A percentile compares a stretch with the other conserved stretches of the same genome.
Conservation (phyloP, 768 basidiomycete genomes). For the Leccinum disarticulatum region DNA sequence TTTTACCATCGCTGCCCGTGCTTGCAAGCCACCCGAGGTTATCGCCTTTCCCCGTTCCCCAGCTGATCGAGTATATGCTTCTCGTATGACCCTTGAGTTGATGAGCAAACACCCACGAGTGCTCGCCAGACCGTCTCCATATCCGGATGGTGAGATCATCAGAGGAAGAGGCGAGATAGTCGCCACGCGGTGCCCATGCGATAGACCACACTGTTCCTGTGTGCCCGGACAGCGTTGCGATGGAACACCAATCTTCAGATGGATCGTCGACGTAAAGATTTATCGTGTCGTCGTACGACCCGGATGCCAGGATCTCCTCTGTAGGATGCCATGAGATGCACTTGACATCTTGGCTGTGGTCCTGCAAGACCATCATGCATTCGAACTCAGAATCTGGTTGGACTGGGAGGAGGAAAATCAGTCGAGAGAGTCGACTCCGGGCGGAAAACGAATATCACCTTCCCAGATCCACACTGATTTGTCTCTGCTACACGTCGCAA, state of each 20-base stretch:
- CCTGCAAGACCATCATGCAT: constrained; percentile 93
- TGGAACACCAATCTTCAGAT: constrained; percentile 90
- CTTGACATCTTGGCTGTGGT: constrained; percentile 96
- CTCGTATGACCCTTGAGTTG: constrained; percentile 66
- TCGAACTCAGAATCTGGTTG: constrained; percentile 93
- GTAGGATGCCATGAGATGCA: constrained; percentile 91
- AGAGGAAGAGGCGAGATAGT: constrained; percentile 83
- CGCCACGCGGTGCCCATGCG: constrained; percentile 74
- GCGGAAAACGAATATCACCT: constrained; percentile 46
- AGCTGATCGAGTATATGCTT: constrained; percentile 79
- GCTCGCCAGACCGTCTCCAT: constrained; percentile 69
- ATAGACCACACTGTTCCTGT: constrained; percentile 90
- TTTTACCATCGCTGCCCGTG: constrained; percentile 80
- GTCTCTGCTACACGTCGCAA: constrained; percentile 95
- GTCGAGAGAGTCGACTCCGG: constrained; percentile 3
- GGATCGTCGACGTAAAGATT: constrained; percentile 93
- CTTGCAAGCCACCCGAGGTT: constrained; percentile 82
- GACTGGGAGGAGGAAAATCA: constrained; percentile 42
- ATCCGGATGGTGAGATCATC: constrained; percentile 84
- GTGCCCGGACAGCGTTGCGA: constrained; percentile 79
- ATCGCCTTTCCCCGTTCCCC: constrained; percentile 49
- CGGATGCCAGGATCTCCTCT: constrained; percentile 97
- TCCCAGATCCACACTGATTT: constrained; percentile 99
- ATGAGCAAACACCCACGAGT: constrained; percentile 62
- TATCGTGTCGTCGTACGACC: constrained; percentile 95